Base-by-base conservation (phyloP, 148 eudicot species). In the Fagopyrum homotropicum region DNA sequence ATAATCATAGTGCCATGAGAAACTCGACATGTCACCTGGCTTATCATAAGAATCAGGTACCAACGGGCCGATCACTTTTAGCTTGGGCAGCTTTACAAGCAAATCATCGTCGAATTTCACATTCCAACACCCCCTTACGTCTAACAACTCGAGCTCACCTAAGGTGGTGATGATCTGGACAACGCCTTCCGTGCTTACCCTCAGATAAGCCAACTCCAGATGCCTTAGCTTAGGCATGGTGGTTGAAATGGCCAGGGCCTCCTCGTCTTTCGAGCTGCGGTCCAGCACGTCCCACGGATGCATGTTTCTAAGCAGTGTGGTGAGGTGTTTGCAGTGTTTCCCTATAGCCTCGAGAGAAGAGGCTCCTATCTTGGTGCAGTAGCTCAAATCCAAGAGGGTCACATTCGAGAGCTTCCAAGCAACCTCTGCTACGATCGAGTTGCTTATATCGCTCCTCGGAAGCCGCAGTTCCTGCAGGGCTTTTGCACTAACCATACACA, bases 181-280 rank as follows among this genome's bases (percentile, higher is more conserved):
- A 64, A 84, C 83, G 26, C 86, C 79, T 48, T 75, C 19, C 9
- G 88, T 87, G n/a, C 82, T 79, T 11, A 92, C 81, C 71, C 80
- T 81, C 46, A 89, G 75, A 77, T 91, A 86, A 52, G 92, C 88
- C 29, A 92, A 64, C 80, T 89, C 93, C 6, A 89, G 91, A 69
- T 88, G 93, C 87, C 85, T 85, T 55, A 91, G 91, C n/a, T 81
- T 83, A 51, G 93, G 90, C 97, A 91, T 91, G 11, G 90, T 86
- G 69, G 83, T 16, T 50, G 97, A 86, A 48, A 91, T 88, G 49
- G 92, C 93, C 8, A 75, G 83, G 30, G 97, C 97, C 80, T 89
- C 93, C 2, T 89, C 97, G 12, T 86, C 93, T 72, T 86, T 90
- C 1, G 86, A 83, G 19, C 51, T 79, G 74, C 80, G 75, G 40